Conservation (phyloP, 495 filamentous ascomycete genomes). For the Aspergillus carlsbadensis region DNA sequence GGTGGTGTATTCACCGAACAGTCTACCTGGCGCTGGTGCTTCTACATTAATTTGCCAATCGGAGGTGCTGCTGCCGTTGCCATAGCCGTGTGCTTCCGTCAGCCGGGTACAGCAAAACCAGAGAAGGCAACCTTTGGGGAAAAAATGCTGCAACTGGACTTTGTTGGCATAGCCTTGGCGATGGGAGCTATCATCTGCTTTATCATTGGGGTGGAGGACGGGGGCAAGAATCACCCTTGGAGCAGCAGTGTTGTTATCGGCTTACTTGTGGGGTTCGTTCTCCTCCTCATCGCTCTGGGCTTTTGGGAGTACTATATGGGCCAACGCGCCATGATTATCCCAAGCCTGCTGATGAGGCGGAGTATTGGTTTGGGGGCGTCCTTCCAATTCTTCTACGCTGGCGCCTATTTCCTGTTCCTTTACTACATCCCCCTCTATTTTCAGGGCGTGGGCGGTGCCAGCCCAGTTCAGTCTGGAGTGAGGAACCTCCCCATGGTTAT, state of each 20-base stretch:
- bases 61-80: constrained; percentile 54
- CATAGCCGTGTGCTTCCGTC: constrained; percentile 51
- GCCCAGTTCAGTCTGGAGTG: constrained; percentile 63
- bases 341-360: constrained; percentile 31
- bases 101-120: constrained; percentile 8
- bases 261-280: background rate
- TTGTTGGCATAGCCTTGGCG: constrained; percentile 25
- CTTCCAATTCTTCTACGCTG: constrained; percentile 13
- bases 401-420: constrained; percentile 31
- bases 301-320: background rate
- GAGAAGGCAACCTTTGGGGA: constrained; percentile 22
- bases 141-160: constrained; percentile 30
- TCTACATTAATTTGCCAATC: constrained; percentile 72
- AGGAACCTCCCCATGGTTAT: constrained; percentile 34
- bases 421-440: constrained; percentile 48
- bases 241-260: background rate
- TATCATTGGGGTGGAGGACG: constrained; percentile 40
- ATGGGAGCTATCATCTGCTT: constrained; percentile 32
- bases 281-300: background rate
- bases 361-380: constrained; percentile 35
- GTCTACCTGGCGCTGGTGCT: constrained; percentile 78
- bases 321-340: background rate
- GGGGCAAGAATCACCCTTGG: constrained; percentile 27
- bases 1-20: constrained; percentile 56
- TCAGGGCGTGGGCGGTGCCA: constrained; percentile 58